Evolutionary conservation across 139 green algal species (phyloP).

Genomic region (Pseudopediastrum boryanum): DNA sequence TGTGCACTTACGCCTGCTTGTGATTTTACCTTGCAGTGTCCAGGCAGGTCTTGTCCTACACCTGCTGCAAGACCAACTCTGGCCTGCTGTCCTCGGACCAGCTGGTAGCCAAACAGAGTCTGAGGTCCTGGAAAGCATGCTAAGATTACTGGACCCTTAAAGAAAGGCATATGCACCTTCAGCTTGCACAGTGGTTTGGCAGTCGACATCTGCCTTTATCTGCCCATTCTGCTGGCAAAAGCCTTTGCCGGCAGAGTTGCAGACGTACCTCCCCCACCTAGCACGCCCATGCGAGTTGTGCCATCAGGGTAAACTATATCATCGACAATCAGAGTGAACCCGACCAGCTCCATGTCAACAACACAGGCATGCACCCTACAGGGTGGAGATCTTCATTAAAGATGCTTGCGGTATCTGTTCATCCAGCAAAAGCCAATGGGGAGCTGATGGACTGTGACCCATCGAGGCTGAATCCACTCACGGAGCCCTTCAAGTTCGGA

Average conservation of each 20-base stretch:
- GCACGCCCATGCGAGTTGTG: slow-evolving; percentile 52
- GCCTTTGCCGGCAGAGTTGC: background rate
- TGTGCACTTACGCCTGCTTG: background rate
- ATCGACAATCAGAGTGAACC: slow-evolving; percentile 69
- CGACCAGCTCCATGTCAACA: slow-evolving; percentile 39
- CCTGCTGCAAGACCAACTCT: slow-evolving; percentile 52
- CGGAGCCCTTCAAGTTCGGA: too few species aligned
- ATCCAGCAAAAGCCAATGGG: too few species aligned
- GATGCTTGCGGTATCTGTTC: too few species aligned
- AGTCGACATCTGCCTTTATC: background rate
- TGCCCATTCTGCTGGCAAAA: background rate
- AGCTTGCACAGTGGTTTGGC: background rate
- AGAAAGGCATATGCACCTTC: background rate
- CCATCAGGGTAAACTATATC: slow-evolving; percentile 67
- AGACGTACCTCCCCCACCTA: slow-evolving; percentile 57
- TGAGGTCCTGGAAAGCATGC: slow-evolving; percentile 51
- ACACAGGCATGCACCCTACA: too few species aligned
- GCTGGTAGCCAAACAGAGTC: slow-evolving; percentile 65
- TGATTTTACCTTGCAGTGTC: slow-evolving; percentile 22
- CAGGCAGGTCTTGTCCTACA: slow-evolving; percentile 51
- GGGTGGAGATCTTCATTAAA: too few species aligned
- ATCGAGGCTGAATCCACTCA: too few species aligned
- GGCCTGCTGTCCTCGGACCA: slow-evolving; percentile 23
- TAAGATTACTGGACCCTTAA: background rate
- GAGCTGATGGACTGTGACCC: too few species aligned